phyloP scores from a whole-genome alignment of 495 filamentous ascomycete genomes.

The Annulohypoxylon nitens region DNA sequence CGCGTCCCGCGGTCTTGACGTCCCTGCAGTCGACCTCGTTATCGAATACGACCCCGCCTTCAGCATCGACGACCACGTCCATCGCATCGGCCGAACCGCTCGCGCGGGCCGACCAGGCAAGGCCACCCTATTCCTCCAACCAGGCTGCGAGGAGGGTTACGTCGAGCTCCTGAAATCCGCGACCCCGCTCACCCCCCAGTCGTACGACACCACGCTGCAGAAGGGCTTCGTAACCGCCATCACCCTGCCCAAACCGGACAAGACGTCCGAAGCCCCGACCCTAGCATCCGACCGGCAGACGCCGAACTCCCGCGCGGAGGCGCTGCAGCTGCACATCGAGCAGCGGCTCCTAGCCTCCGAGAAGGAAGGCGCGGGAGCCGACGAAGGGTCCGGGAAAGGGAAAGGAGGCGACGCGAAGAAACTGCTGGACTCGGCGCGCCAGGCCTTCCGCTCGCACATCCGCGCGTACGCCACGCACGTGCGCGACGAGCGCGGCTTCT shows the following conservation, averaged over 20 bases:
- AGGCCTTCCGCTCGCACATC: constrained; percentile 91
- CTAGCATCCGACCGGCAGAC: constrained; percentile 52
- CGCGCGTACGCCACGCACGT: constrained; percentile 96
- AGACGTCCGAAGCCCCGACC: constrained; percentile 30
- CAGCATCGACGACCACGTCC: constrained; percentile 88
- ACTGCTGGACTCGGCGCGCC: constrained; percentile 76
- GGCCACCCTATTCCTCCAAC: constrained; percentile 88
- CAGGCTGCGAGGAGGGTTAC: constrained; percentile 92
- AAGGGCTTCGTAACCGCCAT: constrained; percentile 65
- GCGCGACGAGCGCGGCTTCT: constrained; percentile 81
- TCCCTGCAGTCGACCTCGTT: constrained; percentile 93
- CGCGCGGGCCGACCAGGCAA: constrained; percentile 91
- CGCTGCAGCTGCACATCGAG: constrained; percentile 64
- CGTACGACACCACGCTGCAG: constrained; percentile 64
- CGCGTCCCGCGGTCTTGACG: constrained; percentile 90
- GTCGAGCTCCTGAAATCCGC: constrained; percentile 73
- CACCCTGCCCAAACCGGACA: constrained; percentile 53
- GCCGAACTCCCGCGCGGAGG: constrained; percentile 60
- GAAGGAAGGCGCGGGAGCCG: constrained; percentile 35
- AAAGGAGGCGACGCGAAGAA: constrained; percentile 40
- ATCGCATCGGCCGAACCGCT: constrained; percentile 94
- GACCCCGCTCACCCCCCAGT: constrained; percentile 53
- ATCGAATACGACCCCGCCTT: constrained; percentile 97
- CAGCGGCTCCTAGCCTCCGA: constrained; percentile 58
- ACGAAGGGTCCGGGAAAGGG: constrained; percentile 32